phyloP scores from a whole-genome alignment of 257 asterid species.

The Ligustrum vulgare region DNA sequence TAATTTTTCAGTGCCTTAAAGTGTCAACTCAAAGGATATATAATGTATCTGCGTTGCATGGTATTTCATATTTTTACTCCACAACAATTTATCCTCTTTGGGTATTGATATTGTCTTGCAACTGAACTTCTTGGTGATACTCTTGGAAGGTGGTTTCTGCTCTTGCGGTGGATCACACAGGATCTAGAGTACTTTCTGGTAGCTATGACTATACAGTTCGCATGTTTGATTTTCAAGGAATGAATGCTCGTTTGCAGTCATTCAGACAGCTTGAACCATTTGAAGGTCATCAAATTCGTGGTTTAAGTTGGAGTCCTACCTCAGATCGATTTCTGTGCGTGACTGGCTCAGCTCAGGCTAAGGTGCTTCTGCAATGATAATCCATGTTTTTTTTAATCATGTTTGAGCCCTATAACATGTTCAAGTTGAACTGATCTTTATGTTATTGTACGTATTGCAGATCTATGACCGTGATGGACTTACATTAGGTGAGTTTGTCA shows the following conservation, averaged over 20 bases:
- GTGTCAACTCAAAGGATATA: background rate
- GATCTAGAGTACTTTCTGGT: conserved; percentile 92
- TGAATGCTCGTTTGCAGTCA: conserved; percentile 93
- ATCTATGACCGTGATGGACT: conserved; percentile 97
- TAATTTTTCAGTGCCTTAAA: background rate
- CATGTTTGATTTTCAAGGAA: conserved; percentile 97
- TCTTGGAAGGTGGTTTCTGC: conserved; percentile 80
- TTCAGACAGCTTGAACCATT: conserved; percentile 93
- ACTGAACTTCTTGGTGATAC: conserved; percentile 9
- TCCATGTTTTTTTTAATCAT: conserved; percentile 13
- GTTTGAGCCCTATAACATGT: conserved; percentile 9
- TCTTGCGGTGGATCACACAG: conserved; percentile 89
- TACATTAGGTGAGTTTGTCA: conserved; percentile 85
- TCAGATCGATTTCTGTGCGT: conserved; percentile 90
- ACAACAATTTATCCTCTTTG: conserved; percentile 2
- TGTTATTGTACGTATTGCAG: conserved; percentile 46
- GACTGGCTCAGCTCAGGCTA: conserved; percentile 98
- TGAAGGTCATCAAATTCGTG: conserved; percentile 98
- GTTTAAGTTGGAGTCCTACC: conserved; percentile 98
- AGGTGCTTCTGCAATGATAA: conserved; percentile 45
- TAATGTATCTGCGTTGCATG: background rate
- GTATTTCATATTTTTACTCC: background rate
- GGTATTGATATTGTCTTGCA: background rate
- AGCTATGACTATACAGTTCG: conserved; percentile 90
- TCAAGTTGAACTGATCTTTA: conserved; percentile 20